Base-by-base conservation (phyloP, 805 yeast species). In the Starmerella vitae region DNA sequence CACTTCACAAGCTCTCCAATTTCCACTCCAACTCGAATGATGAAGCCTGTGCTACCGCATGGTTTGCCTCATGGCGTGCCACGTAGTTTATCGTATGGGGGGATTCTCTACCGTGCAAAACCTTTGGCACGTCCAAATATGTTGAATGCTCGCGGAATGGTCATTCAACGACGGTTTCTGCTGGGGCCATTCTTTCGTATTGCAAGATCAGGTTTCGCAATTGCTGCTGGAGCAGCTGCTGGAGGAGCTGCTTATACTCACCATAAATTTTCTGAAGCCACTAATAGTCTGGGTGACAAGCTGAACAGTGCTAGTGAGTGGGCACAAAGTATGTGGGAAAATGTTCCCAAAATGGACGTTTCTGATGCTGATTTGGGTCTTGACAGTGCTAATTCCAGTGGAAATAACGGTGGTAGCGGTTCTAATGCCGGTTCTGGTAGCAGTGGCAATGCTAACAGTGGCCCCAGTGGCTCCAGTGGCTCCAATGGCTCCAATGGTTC, bases 161-260 rank as follows among this genome's bases (percentile, higher is more conserved):
- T 42, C 14, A 34, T 45, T 12, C 54, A 46, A 34, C 42, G 48
- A 17, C 43, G 55, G 32, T 48, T 36, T 27, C 33, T 51, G 29
- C 42, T 50, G 28, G 52, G 52, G 21, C 48, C 48, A 17, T 41
- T 52, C n/a, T 39, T 52, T 36, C 45, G 51, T 4, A 21, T 48
- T 10, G 54, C 52, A 7, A 37, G 49, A 17, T 41, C 50, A 10
- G 52, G 51, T 14, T 10, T 96, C 0, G 88, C 84, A 1, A 78
- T 78, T 47, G 64, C 88, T 45, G 63, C 85, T 0, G 97, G 96
- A 2, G 85, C 94, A 0, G 60, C 85, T 26, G 95, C 93, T 2
- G 97, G 96, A 9, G 94, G 93, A 6, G 93, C 94, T 0, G 78
- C 94, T 2, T 91, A 85, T 55, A 76, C 88, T 35, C 84, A 86